Evolutionary conservation across 2,329 filamentous ascomycete genomes (phyloP).

Genomic region (Diaporthe sp.): DNA sequence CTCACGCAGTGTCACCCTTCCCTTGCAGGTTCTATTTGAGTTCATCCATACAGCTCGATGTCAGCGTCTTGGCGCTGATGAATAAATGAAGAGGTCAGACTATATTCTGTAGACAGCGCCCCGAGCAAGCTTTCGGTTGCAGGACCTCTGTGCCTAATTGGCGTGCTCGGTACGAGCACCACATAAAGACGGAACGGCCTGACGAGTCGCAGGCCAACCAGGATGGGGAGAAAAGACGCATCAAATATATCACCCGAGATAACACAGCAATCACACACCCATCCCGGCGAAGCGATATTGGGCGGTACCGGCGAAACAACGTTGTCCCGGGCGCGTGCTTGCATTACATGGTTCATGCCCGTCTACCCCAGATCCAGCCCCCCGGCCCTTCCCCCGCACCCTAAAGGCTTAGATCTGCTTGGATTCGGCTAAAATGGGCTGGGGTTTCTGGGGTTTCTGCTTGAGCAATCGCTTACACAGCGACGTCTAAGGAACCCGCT

Average conservation of each 20-base stretch:
- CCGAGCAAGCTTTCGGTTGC: neutral
- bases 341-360: slow-evolving; percentile 17
- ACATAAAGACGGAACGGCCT: neutral
- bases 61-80: slow-evolving; percentile 9
- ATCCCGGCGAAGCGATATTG: neutral
- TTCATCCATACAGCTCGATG: neutral
- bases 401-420: slow-evolving; percentile 13
- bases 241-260: neutral
- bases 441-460: neutral
- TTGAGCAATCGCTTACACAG: slow-evolving; percentile 28
- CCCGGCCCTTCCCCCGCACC: slow-evolving; percentile 6
- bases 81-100: slow-evolving; percentile 3
- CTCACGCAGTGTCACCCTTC: slow-evolving; percentile 11
- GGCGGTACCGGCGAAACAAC: slow-evolving; percentile 20
- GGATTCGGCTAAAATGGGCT: neutral
- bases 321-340: slow-evolving; percentile 9
- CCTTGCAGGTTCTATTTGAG: neutral
- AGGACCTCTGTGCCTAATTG: neutral
- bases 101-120: neutral
- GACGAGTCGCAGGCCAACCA: neutral
- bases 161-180: neutral
- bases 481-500: slow-evolving; percentile 13
- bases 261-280: neutral
- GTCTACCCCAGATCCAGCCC: slow-evolving; percentile 7
- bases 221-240: neutral